phyloP scores from a whole-genome alignment of 441 rosid species.

The Syzygium malaccense region DNA sequence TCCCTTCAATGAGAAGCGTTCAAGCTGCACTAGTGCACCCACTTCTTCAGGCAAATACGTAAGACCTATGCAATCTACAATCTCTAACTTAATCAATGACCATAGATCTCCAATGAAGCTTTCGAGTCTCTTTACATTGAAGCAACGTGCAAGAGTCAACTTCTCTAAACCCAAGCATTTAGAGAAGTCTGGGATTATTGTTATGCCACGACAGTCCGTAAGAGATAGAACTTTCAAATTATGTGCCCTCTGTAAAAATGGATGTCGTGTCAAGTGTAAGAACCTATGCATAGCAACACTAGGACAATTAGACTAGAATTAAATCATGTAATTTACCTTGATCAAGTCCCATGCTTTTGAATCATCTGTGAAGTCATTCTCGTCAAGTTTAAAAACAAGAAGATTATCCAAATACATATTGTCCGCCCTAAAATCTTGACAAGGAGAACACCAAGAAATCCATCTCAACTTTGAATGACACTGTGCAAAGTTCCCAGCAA shows the following conservation, averaged over 20 bases:
- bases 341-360: not conserved
- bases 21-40: not conserved
- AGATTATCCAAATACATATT: not conserved
- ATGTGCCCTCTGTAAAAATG: accelerated
- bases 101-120: no score
- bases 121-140: accelerated
- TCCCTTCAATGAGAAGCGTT: accelerated
- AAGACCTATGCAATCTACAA: accelerated
- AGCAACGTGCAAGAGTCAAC: accelerated
- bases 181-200: accelerated
- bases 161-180: accelerated
- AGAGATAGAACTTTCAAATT: not conserved
- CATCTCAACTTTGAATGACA: not conserved
- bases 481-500: not conserved
- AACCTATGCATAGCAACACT: not conserved
- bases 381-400: accelerated
- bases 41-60: accelerated
- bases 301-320: not conserved
- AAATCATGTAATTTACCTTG: not conserved
- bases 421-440: accelerated
- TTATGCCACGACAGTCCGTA: accelerated
- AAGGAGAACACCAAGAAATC: accelerated
- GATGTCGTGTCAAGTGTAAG: accelerated
- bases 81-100: accelerated
- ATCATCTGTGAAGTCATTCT: accelerated